Evolutionary conservation across 257 asterid species (phyloP), one percentile per base, ranked within the genome.

Genomic region (Paulownia fortunei): DNA sequence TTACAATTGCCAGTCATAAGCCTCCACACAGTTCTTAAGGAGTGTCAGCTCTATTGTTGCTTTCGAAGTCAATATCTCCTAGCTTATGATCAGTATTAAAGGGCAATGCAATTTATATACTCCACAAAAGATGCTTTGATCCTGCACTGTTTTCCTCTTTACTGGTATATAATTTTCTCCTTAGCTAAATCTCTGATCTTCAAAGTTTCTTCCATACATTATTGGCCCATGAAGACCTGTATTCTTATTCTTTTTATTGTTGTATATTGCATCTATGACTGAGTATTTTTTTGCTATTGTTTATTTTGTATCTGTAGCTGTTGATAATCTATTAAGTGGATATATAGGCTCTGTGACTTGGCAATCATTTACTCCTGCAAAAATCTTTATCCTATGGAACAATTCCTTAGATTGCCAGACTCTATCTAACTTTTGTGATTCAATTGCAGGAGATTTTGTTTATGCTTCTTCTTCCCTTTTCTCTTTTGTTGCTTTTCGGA

Each of bases 371-470:
- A 32, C 56, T 39, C 73, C 60, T 59, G 54, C 11, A 36, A 59
- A 26, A 46, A 8, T 55, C 54, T 67, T 46, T 51, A 24, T 74
- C 70, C 16, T 21, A 47, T 70, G 18, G 51, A 59, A 56, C n/a
- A 58, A 19, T 24, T 23, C 23, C 18, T 16, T 9, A 47, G 65
- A 46, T 13, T n/a, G 52, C 42, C 32, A 10, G 54, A 59, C 3
- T 58, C 58, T 60, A 52, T 67, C 32, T 49, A 41, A 4, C 13
- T 23, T 64, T 36, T 4, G 23, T 23, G 72, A 15, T 65, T 39
- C 74, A 65, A 23, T 42, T 23, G 47, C 16, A 67, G 60, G 59
- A 56, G 9, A 51, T 19, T 74, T 75, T 74, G 32, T 11, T 64
- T 32, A 42, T 73, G 67, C 51, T 47, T 62, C 41, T 37, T 62